Conservation (phyloP, 2,329 filamentous ascomycete species). For the Xylaria sp. region DNA sequence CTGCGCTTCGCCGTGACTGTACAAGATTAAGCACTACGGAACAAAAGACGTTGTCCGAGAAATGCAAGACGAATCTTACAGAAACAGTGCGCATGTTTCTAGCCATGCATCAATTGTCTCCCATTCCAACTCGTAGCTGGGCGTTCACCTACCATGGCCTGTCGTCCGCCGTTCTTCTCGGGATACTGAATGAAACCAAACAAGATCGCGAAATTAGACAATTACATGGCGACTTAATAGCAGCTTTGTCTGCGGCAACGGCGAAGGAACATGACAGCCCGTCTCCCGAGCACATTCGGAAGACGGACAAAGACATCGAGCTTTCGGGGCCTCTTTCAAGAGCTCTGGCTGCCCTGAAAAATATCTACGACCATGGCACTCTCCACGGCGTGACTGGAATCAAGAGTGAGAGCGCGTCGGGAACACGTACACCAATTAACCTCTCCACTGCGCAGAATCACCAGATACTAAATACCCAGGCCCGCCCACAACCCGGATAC, state of each 20-base stretch:
- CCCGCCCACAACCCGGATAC: constrained; percentile 47
- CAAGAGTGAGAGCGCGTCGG: constrained; percentile 62
- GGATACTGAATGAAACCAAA: constrained; percentile 72
- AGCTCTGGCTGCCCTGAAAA: constrained; percentile 69
- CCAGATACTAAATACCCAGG: constrained; percentile 45
- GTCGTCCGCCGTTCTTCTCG: constrained; percentile 72
- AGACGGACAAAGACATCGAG: constrained; percentile 70
- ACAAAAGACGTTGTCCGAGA: constrained; percentile 65
- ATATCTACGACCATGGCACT: constrained; percentile 74
- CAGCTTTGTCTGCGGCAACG: constrained; percentile 71
- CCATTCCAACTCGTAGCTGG: constrained; percentile 74
- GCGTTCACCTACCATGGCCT: constrained; percentile 75
- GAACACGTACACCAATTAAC: constrained; percentile 58
- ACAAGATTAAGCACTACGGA: constrained; percentile 62
- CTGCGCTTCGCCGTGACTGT: constrained; percentile 67
- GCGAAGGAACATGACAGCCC: constrained; percentile 68
- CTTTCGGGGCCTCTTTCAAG: constrained; percentile 70
- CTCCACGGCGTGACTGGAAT: constrained; percentile 61
- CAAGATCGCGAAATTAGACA: constrained; percentile 71
- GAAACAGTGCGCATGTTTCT: constrained; percentile 76
- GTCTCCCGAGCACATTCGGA: constrained; percentile 63
- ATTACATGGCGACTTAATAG: constrained; percentile 72
- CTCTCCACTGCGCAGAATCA: constrained; percentile 55
- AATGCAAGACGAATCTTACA: constrained; percentile 71
- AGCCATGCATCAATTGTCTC: constrained; percentile 74